Percentiles rank a stretch among this genome's conserved stretches.
These are phyloP conservation scores for Anthracocystis setariae DNA, from an alignment of 1,284 basidiomycete species.

Conservation along the genomic window DNA sequence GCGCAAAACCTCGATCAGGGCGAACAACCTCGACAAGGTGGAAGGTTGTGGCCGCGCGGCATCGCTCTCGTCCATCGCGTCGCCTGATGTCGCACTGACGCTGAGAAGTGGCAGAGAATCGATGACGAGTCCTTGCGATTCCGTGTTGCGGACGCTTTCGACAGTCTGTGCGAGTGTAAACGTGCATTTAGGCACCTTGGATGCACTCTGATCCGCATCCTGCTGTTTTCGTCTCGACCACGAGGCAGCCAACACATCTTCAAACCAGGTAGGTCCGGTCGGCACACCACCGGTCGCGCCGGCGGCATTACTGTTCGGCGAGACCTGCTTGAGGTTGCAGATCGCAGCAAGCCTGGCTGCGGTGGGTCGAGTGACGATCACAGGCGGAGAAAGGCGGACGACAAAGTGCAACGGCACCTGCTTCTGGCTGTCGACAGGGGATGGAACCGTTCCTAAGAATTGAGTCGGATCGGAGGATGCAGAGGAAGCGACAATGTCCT, in stretches of 20 bases:
- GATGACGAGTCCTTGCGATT: constrained; percentile 41
- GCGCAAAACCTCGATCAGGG: constrained; percentile 36
- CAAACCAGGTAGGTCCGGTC: constrained; percentile 35
- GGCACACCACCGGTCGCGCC: background rate
- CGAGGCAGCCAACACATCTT: constrained; percentile 35
- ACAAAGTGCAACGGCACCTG: constrained; percentile 34
- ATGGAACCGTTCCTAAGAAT: constrained; percentile 21
- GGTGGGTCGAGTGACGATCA: constrained; percentile 39
- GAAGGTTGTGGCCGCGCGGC: constrained; percentile 3
- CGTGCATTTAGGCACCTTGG: constrained; percentile 20
- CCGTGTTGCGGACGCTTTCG: constrained; percentile 38
- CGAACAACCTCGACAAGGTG: constrained; percentile 32
- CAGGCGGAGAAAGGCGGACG: constrained; percentile 32
- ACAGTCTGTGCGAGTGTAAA: constrained; percentile 34
- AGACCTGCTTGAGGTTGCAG: constrained; percentile 29
- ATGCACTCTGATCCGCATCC: background rate
- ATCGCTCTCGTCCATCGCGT: constrained; percentile 29
- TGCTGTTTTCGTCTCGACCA: constrained; percentile 24
- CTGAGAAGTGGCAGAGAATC: constrained; percentile 36
- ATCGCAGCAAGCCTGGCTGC: constrained; percentile 44
- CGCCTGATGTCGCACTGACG: background rate
- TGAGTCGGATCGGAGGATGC: constrained; percentile 1
- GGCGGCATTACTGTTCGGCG: constrained; percentile 8
- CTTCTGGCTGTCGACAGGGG: constrained; percentile 9
- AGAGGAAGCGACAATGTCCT: constrained; percentile 8